Evolutionary conservation across 345 rosid species (phyloP).

Genomic region (Odontarrhena argentea): DNA sequence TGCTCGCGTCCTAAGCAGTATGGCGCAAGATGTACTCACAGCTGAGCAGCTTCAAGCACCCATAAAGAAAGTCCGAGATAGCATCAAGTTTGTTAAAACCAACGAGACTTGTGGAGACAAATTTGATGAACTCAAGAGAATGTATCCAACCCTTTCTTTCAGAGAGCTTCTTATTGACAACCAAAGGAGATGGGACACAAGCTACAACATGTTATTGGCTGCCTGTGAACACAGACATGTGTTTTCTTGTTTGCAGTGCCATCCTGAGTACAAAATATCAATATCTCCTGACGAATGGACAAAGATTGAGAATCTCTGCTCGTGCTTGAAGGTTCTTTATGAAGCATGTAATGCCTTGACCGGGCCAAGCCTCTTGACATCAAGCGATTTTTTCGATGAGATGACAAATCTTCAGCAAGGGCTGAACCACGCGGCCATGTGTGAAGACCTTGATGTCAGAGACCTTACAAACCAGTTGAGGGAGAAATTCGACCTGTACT

Average conservation of each 20-base stretch:
- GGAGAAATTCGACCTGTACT: constrained; percentile 59
- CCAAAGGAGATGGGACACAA: constrained; percentile 71
- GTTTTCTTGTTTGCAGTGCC: constrained; percentile 76
- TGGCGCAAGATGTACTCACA: constrained; percentile 54
- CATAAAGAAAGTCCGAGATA: constrained; percentile 66
- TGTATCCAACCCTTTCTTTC: constrained; percentile 57
- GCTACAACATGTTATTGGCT: constrained; percentile 71
- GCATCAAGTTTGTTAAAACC: constrained; percentile 66
- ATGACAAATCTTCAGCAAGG: constrained; percentile 77
- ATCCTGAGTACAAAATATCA: constrained; percentile 74
- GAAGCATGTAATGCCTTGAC: constrained; percentile 60
- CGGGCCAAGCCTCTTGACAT: constrained; percentile 47
- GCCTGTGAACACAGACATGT: constrained; percentile 76
- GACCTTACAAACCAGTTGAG: constrained; percentile 51
- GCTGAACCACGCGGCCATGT: constrained; percentile 56
- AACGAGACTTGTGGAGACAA: constrained; percentile 64
- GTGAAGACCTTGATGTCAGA: constrained; percentile 63
- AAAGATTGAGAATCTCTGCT: constrained; percentile 68
- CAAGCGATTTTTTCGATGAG: constrained; percentile 66
- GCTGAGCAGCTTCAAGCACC: constrained; percentile 45
- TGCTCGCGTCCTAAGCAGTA: constrained; percentile 57
- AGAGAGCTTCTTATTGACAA: constrained; percentile 61
- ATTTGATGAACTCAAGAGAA: constrained; percentile 70
- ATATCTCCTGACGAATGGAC: constrained; percentile 80
- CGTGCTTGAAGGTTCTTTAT: constrained; percentile 65